These are phyloP conservation scores for Coelastrella sp. DNA, from an alignment of 139 green algal genomes.

Conservation along the genomic window DNA sequence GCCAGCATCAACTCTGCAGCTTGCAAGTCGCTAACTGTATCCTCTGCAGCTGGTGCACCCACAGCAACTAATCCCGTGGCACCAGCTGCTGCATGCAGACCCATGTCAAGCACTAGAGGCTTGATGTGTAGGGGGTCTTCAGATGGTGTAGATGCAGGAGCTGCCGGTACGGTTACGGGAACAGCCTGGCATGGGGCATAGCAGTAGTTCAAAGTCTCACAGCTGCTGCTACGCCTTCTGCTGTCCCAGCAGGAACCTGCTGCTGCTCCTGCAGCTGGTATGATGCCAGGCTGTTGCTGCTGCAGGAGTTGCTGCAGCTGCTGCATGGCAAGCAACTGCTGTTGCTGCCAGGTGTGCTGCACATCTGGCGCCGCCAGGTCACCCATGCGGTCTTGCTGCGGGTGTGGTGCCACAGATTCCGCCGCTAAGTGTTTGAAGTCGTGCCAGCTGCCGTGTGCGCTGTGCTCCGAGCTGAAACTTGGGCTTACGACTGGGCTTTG, in stretches of 20 bases:
- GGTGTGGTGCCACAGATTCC: neutral
- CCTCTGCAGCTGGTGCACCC: neutral
- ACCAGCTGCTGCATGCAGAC: neutral
- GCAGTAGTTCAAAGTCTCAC: neutral
- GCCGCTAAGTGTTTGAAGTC: neutral
- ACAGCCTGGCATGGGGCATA: neutral
- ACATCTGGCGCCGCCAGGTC: neutral
- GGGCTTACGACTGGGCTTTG: neutral
- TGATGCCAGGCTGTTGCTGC: neutral
- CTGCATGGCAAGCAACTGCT: neutral
- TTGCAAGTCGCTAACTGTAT: neutral
- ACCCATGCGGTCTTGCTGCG: neutral
- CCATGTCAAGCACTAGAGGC: neutral
- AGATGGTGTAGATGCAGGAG: neutral
- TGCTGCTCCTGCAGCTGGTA: constrained; percentile 16
- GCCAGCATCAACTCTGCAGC: constrained; percentile 19
- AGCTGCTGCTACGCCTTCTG: neutral
- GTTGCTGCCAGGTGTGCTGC: neutral
- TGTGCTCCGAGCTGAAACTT: neutral
- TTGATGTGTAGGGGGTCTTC: neutral
- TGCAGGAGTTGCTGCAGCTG: neutral
- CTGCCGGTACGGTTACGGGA: neutral
- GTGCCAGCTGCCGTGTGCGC: neutral
- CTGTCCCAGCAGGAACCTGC: neutral
- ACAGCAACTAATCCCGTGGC: neutral